Evolutionary conservation across 75 land plant species (phyloP).

Genomic region (Picea glauca): DNA sequence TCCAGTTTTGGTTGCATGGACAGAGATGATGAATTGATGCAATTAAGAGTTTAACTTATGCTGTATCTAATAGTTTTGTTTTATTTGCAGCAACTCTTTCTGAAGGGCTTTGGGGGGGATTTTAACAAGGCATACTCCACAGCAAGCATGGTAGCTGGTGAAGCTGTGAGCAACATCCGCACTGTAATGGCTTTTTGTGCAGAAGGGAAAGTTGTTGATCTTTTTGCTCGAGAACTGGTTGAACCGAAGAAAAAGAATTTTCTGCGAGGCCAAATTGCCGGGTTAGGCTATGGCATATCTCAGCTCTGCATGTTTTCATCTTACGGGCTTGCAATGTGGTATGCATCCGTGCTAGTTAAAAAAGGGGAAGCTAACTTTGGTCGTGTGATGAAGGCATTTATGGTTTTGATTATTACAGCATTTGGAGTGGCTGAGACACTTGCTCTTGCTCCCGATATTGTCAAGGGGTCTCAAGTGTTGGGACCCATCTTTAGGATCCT

Average conservation of each 20-base stretch:
- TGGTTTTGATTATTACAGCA: constrained; percentile 74
- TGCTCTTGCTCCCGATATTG: constrained; percentile 71
- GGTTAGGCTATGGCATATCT: constrained; percentile 58
- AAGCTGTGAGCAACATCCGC: constrained; percentile 77
- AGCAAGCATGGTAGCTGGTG: constrained; percentile 65
- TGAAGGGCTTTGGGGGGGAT: constrained; percentile 79
- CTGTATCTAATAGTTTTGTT: neutral
- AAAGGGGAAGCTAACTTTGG: constrained; percentile 40
- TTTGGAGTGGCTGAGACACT: constrained; percentile 78
- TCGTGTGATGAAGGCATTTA: constrained; percentile 59
- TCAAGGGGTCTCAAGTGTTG: constrained; percentile 59
- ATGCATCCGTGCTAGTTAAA: constrained; percentile 51
- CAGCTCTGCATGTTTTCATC: constrained; percentile 50
- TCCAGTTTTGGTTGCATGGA: neutral
- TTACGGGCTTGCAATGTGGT: constrained; percentile 70
- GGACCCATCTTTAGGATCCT: constrained; percentile 62
- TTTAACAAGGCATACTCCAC: constrained; percentile 38
- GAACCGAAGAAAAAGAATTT: constrained; percentile 35
- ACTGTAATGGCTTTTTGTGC: constrained; percentile 79
- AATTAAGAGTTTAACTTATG: neutral
- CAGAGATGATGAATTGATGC: neutral
- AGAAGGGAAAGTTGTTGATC: constrained; percentile 38
- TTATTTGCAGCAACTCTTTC: constrained; percentile 57
- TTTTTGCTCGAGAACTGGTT: constrained; percentile 44
- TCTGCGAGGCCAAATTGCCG: constrained; percentile 56